Evolutionary conservation across 768 basidiomycete species (phyloP), one percentile per base, ranked within the genome.

Genomic region (Xerocomus spinulosus): DNA sequence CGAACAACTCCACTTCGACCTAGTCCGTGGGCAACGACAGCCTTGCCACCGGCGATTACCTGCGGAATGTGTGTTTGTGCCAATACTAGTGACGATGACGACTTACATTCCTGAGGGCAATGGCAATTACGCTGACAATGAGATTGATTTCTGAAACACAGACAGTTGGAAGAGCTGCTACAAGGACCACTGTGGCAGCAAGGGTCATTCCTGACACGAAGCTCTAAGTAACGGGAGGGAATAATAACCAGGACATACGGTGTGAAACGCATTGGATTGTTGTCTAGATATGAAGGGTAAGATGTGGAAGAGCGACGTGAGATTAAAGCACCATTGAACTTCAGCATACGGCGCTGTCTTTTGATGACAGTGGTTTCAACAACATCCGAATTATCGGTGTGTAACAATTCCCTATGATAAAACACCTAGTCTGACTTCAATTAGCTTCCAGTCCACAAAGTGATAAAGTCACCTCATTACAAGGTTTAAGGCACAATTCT

Each of bases 131-230:
- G 70, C 44, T 75, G 73, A 55, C 86, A 87, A 50, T 79, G 76
- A 0, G 74, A 68, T n/a, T 68, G 61, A 43, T 75, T 76, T 21
- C 56, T 52, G 52, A 67, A 72, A 61, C 86, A 88, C 3, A 63
- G 55, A 48, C 84, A 87, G 0, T 66, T 41, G 0, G 64, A 57
- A 10, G 59, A 60, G 12, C 58, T 56, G 43, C 63, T 64, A 55
- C 85, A 88, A 5, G 76, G 74, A 0, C 85, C 85, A 12, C 55
- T 33, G 60, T 87, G 83, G 14, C 64, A 58, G 57, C 85, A 85
- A 20, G 79, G 81, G 9, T 64, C 54, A 20, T 73, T 71, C 3
- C 77, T 80, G 30, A 43, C n/a, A 17, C 49, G 17, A 45, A 6
- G 33, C 17, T 17, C 20, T 46, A 52, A 41, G 46, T 1, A 38